Conservation (phyloP, 2,329 filamentous ascomycete genomes). For the Cladobotryum mycophilum region DNA sequence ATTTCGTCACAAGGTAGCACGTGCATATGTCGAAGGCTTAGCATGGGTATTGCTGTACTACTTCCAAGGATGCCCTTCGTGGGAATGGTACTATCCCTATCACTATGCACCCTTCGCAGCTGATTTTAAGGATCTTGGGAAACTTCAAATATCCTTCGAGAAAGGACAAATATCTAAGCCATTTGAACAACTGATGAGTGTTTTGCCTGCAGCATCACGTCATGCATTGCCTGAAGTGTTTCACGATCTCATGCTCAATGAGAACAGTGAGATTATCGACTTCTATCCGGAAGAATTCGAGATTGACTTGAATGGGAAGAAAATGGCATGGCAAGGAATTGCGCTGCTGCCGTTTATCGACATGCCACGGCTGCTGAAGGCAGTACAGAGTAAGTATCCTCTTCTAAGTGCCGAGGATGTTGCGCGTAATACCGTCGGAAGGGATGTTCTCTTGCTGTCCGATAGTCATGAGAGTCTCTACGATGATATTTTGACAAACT, state of each 20-base stretch:
- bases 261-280: slow-evolving; percentile 87
- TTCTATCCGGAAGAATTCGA: slow-evolving; percentile 96
- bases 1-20: slow-evolving; percentile 83
- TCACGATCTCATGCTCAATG: slow-evolving; percentile 81
- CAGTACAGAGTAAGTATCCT: slow-evolving; percentile 78
- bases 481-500: slow-evolving; percentile 72
- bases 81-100: slow-evolving; percentile 99
- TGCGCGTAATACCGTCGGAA: slow-evolving; percentile 71
- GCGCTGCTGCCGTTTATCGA: slow-evolving; percentile 94
- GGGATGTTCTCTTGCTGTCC: slow-evolving; percentile 77
- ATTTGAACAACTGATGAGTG: slow-evolving; percentile 97
- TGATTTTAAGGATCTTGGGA: slow-evolving; percentile 79
- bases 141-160: slow-evolving; percentile 74
- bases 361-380: slow-evolving; percentile 73
- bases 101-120: slow-evolving; percentile 97
- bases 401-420: slow-evolving; percentile 70
- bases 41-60: slow-evolving; percentile 96
- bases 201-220: slow-evolving; percentile 86
- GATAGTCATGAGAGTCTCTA: slow-evolving; percentile 76
- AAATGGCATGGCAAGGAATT: slow-evolving; percentile 96
- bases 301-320: slow-evolving; percentile 93
- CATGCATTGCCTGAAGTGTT: slow-evolving; percentile 86
- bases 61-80: slow-evolving; percentile 95
- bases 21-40: slow-evolving; percentile 88
- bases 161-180: slow-evolving; percentile 82